These are phyloP conservation scores for Diddensiella santjacobensis DNA, from an alignment of 805 yeast species.

Conservation along the genomic window DNA sequence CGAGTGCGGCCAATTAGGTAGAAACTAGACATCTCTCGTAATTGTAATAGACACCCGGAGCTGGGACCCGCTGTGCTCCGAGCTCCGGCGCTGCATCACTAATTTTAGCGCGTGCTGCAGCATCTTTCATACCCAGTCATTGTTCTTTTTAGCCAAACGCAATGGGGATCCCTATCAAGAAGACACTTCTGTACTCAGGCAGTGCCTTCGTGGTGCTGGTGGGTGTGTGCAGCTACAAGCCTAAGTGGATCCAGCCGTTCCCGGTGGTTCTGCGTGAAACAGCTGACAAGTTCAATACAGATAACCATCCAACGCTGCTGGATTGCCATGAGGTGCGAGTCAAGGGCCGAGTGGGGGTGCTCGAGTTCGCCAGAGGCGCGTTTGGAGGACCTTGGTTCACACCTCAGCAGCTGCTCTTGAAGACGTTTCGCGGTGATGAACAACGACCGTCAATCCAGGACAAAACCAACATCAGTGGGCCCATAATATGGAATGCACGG, in stretches of 20 bases:
- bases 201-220: background rate
- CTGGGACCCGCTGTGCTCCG: too few species aligned
- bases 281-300: background rate
- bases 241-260: background rate
- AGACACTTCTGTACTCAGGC: background rate
- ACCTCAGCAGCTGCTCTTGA: background rate
- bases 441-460: background rate
- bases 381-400: background rate
- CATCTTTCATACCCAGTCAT: background rate
- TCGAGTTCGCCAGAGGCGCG: background rate
- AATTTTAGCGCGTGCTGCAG: background rate
- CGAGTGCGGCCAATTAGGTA: slow-evolving; percentile 33
- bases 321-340: background rate
- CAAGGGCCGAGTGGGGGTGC: background rate
- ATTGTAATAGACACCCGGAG: too few species aligned
- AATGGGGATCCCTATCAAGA: background rate
- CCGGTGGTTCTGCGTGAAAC: background rate
- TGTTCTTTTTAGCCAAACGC: too few species aligned
- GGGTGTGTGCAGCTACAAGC: background rate
- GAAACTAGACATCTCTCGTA: background rate
- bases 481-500: background rate
- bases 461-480: background rate
- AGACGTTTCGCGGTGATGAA: background rate
- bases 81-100: background rate
- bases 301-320: background rate